Percentiles rank a stretch among this genome's conserved stretches.
Evolutionary conservation across 768 basidiomycete species (phyloP).

Genomic region (Leccinellum albellum): DNA sequence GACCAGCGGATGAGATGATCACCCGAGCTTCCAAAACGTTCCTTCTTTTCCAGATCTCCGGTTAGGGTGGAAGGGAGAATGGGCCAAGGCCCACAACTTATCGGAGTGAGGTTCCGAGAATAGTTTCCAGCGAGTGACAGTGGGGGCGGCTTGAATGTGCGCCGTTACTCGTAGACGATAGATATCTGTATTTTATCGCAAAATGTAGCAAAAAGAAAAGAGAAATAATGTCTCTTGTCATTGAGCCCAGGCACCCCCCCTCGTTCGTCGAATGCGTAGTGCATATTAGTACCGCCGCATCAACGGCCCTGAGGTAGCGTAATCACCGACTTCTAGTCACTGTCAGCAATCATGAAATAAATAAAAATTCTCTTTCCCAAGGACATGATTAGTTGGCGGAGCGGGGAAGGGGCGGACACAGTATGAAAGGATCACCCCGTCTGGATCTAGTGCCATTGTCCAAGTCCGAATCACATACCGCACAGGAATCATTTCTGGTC

Average conservation of each 20-base stretch:
- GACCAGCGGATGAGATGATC: neutral
- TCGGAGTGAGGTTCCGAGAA: neutral
- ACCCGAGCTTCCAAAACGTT: neutral
- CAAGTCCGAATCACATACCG: neutral
- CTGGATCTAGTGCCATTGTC: neutral
- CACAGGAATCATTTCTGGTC: neutral
- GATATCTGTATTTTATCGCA: neutral
- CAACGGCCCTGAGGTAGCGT: slow-evolving; percentile 13
- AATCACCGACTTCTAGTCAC: slow-evolving; percentile 18
- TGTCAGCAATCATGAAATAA: neutral
- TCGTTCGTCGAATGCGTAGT: neutral
- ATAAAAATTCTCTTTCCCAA: neutral
- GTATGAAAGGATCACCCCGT: neutral
- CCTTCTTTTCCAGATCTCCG: neutral
- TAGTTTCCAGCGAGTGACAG: neutral
- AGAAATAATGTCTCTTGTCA: neutral
- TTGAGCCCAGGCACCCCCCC: neutral
- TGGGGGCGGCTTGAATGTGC: neutral
- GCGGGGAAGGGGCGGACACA: neutral
- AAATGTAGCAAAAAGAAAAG: neutral
- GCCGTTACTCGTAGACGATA: neutral
- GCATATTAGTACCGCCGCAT: neutral
- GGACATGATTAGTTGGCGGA: neutral
- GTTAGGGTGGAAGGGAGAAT: neutral
- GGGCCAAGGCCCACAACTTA: neutral